Evolutionary conservation across 1,139 yeast species (phyloP).

Genomic region (Kodamaea anthophila): DNA sequence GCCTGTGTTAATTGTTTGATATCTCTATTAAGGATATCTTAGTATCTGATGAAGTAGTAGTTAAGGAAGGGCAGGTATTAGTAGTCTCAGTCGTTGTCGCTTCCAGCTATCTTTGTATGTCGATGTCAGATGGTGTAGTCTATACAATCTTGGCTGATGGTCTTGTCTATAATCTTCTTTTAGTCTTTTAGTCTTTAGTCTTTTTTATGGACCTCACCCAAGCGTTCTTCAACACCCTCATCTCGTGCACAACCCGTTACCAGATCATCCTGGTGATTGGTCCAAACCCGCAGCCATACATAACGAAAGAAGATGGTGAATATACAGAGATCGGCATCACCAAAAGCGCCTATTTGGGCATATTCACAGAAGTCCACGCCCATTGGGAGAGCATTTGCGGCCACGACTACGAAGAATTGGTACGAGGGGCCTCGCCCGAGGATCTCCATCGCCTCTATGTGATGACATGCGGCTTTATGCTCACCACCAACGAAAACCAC

Average conservation of each 20-base stretch:
- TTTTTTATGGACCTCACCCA: too few species aligned
- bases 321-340: conserved; percentile 30
- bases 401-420: conserved; percentile 5
- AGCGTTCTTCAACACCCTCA: conserved; percentile 2
- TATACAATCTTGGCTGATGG: too few species aligned
- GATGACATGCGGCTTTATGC: conserved; percentile 30
- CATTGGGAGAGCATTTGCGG: conserved; percentile 21
- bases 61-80: too few species aligned
- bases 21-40: too few species aligned
- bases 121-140: conserved; percentile 1
- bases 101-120: neutral
- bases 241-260: too few species aligned
- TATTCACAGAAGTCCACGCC: conserved; percentile 32
- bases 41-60: too few species aligned
- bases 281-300: too few species aligned
- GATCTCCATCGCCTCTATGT: conserved; percentile 10
- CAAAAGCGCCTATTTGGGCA: conserved; percentile 22
- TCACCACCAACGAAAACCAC: conserved; percentile 40
- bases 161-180: too few species aligned
- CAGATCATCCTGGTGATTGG: too few species aligned
- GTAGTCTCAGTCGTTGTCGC: too few species aligned
- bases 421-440: neutral
- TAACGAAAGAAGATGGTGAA: conserved; percentile 12
- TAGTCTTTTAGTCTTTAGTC: too few species aligned
- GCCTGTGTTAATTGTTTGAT: too few species aligned